Percentiles rank a stretch among this genome's conserved stretches.
These are phyloP conservation scores for Globisporangium spiculum DNA, from an alignment of 352 stramenopile species.

Conservation along the genomic window DNA sequence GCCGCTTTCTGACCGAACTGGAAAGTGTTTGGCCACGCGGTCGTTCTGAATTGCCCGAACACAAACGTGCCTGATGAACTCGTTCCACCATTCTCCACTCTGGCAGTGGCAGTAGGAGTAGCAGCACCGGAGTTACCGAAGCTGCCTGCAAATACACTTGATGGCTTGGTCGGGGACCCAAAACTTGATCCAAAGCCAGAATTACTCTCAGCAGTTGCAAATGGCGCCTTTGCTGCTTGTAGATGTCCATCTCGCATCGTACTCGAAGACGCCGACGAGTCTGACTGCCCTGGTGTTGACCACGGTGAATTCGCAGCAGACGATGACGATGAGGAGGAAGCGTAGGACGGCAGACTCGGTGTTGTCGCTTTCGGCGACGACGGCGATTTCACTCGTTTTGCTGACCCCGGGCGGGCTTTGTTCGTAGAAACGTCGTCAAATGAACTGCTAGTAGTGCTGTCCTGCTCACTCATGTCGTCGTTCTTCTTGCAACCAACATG, in stretches of 20 bases:
- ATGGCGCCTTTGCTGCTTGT: not conserved
- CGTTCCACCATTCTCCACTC: not conserved
- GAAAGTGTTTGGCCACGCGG: not conserved
- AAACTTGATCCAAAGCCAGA: not conserved
- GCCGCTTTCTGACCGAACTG: not conserved
- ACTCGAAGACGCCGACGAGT: not conserved
- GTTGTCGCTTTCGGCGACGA: not conserved
- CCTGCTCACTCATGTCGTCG: not conserved
- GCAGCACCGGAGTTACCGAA: not conserved
- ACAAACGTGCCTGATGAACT: not conserved
- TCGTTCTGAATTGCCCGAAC: slow-evolving; percentile 1
- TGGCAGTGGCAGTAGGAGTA: not conserved
- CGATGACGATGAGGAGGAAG: not conserved
- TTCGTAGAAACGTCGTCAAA: not conserved
- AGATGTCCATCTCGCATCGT: not conserved
- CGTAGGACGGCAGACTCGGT: slow-evolving; percentile 8
- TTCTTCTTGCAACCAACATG: slow-evolving; percentile 7
- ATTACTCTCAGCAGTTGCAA: not conserved
- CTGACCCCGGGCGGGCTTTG: slow-evolving; percentile 1
- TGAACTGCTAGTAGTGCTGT: slow-evolving; percentile 8
- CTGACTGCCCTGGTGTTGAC: not conserved
- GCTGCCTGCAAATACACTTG: slow-evolving; percentile 5
- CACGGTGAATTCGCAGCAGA: slow-evolving; percentile 5
- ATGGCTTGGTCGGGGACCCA: not conserved
- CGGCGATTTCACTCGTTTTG: slow-evolving; percentile 9